Percentiles rank a stretch among this genome's conserved stretches.
Conservation (phyloP, 352 stramenopile genomes). For the Phytophthora gonapodyides region DNA sequence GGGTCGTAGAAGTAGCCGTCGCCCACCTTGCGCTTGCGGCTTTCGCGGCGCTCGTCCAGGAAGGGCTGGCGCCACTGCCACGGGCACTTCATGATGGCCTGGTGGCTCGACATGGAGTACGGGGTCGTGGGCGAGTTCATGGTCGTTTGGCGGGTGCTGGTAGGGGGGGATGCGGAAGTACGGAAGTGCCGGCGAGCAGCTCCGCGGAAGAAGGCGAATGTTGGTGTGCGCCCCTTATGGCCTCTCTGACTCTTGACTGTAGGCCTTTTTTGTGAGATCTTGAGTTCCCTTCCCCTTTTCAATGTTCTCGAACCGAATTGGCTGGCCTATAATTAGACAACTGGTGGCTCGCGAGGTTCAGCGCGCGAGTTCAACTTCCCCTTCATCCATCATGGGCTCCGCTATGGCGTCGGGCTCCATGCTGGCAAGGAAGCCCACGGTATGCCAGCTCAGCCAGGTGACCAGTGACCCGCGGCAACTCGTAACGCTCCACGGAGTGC, state of each 20-base stretch:
- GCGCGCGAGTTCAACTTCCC: not conserved
- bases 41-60: slow-evolving; percentile 81
- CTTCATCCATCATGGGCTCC: too few relatives aligned
- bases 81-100: slow-evolving; percentile 89
- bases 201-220: slow-evolving; percentile 15
- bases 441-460: slow-evolving; percentile 19
- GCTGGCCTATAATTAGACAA: slow-evolving; percentile 30
- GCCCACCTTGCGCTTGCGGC: slow-evolving; percentile 83
- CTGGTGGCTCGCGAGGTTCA: slow-evolving; percentile 5
- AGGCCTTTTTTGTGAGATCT: slow-evolving; percentile 34
- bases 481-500: slow-evolving; percentile 12
- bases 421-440: slow-evolving; percentile 2
- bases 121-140: slow-evolving; percentile 63
- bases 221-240: slow-evolving; percentile 12
- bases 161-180: not conserved
- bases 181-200: slow-evolving; percentile 4
- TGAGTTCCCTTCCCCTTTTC: slow-evolving; percentile 34
- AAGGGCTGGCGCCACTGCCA: slow-evolving; percentile 89
- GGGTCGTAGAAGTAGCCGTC: slow-evolving; percentile 87
- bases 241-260: slow-evolving; percentile 37
- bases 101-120: slow-evolving; percentile 60
- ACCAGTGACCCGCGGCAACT: slow-evolving; percentile 7
- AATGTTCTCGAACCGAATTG: slow-evolving; percentile 37
- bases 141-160: not conserved
- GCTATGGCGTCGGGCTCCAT: too few relatives aligned